Base-by-base conservation (phyloP, 2,329 filamentous ascomycete species). In the Alternaria triticimaculans region DNA sequence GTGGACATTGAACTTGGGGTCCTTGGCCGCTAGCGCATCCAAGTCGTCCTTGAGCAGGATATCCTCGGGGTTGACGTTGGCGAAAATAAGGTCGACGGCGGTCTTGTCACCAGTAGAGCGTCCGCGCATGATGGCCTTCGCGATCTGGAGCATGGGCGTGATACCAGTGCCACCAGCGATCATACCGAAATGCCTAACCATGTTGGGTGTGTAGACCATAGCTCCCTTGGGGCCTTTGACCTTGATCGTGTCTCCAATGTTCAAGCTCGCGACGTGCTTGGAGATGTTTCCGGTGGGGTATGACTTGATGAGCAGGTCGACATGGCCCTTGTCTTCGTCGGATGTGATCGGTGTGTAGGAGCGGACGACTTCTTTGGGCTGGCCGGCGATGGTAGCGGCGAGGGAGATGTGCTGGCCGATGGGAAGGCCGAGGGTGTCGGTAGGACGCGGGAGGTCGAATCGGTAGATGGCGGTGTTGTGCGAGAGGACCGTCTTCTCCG, bases 391-490 rank as follows among this genome's bases (percentile, higher is more conserved):
- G 28, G 75, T 80, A 25, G 78, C 95, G 72, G 92, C 93, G 78
- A 99, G 93, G 67, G 95, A 97, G 83, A 99, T 97, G 86, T 99
- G 96, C 85, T 99, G 96, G 78, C 96, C 96, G 84, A 98, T 98
- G 71, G 96, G 95, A 46, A 98, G 92, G 77, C 96, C 96, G 76
- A 98, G 92, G 80, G 97, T 93, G 72, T 92, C 88, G 74, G 85
- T 90, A 44, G 90, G 84, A 55, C 86, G 86, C 61, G 94, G 94
- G 44, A 99, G 92, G 69, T 87, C 87, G 85, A 98, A 97, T 77
- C 96, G 94, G 87, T 98, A 99, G 84, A 99, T 97, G 82, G 95
- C 94, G 64, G 97, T 95, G 86, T 99, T 99, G 88, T 98, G 96
- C 30, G 95, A 97, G 76, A 98, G 90, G 70, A 96, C 87, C 14